Evolutionary conservation across 176 grass and related monocot species (phyloP).

Genomic region (Eleusine coracana): DNA sequence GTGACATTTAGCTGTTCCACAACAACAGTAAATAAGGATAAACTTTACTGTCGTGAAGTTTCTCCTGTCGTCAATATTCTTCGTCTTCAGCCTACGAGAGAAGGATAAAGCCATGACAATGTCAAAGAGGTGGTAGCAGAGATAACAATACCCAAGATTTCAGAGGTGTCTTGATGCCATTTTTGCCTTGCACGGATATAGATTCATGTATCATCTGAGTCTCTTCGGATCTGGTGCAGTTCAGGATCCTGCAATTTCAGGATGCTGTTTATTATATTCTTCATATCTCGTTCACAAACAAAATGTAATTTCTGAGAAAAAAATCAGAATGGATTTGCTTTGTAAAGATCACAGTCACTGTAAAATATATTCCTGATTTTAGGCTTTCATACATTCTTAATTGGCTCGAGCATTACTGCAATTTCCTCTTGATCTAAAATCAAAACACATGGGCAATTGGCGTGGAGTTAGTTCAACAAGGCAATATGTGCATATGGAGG

Average conservation of each 20-base stretch:
- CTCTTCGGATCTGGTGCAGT: background rate
- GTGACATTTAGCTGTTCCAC: background rate
- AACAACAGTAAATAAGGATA: background rate
- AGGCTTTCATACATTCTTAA: background rate
- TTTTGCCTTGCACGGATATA: background rate
- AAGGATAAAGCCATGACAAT: constrained; percentile 1
- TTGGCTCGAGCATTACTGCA: background rate
- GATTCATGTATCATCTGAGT: background rate
- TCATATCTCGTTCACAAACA: background rate
- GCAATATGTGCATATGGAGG: background rate
- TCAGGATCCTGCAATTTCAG: background rate
- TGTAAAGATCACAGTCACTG: background rate
- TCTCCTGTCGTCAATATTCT: background rate
- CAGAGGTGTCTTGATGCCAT: background rate
- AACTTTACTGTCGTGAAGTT: background rate
- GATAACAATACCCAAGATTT: background rate
- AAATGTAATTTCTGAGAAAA: background rate
- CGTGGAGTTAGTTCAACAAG: background rate
- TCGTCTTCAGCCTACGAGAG: background rate
- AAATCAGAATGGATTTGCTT: background rate
- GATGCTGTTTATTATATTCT: background rate
- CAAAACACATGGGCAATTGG: background rate
- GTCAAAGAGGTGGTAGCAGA: background rate
- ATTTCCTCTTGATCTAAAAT: background rate
- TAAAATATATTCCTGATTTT: background rate